phyloP scores from a whole-genome alignment of 108 stramenopile species.

The Bacterosira constricta region DNA sequence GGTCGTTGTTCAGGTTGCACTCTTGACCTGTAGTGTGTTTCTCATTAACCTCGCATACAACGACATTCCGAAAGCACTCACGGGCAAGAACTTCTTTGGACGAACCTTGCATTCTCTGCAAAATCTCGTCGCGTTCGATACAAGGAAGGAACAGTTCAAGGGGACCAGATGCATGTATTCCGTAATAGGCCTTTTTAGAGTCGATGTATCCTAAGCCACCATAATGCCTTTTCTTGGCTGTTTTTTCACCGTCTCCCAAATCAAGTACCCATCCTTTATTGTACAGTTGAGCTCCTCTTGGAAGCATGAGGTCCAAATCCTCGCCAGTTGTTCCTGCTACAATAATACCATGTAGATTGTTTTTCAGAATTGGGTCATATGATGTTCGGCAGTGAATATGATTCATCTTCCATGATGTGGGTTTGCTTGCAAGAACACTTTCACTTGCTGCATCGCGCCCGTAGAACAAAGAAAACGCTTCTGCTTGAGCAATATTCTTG shows the following conservation, averaged over 20 bases:
- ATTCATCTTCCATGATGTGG: constrained; percentile 55
- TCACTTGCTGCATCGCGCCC: constrained; percentile 6
- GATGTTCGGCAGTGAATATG: constrained; percentile 64
- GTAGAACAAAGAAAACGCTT: constrained; percentile 41
- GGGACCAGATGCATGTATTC: constrained; percentile 48
- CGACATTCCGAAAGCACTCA: constrained; percentile 53
- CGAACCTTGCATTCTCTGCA: neutral
- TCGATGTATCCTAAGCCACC: constrained; percentile 70
- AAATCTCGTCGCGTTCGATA: constrained; percentile 13
- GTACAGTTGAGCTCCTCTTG: constrained; percentile 52
- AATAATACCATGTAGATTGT: constrained; percentile 42
- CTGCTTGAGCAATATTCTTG: neutral
- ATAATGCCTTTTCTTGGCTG: constrained; percentile 50
- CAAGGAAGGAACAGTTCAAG: constrained; percentile 62
- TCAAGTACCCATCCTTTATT: constrained; percentile 76
- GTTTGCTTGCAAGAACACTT: neutral
- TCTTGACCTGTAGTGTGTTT: constrained; percentile 41
- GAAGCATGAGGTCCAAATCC: constrained; percentile 58
- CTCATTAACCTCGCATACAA: constrained; percentile 76
- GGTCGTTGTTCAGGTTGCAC: constrained; percentile 53
- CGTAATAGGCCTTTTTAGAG: constrained; percentile 72
- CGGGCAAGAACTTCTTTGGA: neutral
- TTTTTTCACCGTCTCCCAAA: constrained; percentile 55
- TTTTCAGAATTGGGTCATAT: constrained; percentile 63
- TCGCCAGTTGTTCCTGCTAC: constrained; percentile 52